Conservation (phyloP, 371 early-diverging fungal genomes). For the Cokeromyces recurvatus region DNA sequence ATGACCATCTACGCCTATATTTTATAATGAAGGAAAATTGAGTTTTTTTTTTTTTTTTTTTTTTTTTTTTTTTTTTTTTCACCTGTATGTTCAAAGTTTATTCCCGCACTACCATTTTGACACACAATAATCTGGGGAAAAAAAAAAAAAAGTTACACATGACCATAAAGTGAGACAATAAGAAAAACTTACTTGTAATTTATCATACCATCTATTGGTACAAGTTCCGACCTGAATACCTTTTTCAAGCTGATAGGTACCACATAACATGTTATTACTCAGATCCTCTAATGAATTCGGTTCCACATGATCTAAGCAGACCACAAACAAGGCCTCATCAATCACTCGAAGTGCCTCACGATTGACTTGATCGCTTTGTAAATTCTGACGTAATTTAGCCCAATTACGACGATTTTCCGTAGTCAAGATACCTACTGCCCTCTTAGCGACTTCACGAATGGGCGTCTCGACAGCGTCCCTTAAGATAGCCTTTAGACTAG, state of each 20-base stretch:
- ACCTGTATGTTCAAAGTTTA: constrained; percentile 61
- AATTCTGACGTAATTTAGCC: constrained; percentile 49
- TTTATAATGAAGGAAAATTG: neutral
- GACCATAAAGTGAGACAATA: neutral
- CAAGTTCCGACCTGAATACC: constrained; percentile 58
- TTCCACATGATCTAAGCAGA: constrained; percentile 73
- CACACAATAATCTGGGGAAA: constrained; percentile 49
- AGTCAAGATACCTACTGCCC: constrained; percentile 63
- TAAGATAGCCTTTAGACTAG: constrained; percentile 40
- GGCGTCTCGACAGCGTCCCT: constrained; percentile 35
- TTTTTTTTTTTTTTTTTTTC: constrained; percentile 13
- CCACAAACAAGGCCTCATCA: constrained; percentile 73
- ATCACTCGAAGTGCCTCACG: constrained; percentile 54
- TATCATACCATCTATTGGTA: constrained; percentile 59
- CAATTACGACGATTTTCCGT: constrained; percentile 71
- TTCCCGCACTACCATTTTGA: constrained; percentile 57
- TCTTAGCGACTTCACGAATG: constrained; percentile 37
- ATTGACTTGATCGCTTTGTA: constrained; percentile 48
- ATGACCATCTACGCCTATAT: constrained; percentile 54
- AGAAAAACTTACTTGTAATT: constrained; percentile 46
- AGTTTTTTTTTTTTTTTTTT: neutral
- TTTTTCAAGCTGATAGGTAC: constrained; percentile 46
- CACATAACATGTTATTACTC: constrained; percentile 55
- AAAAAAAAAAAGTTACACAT: neutral
- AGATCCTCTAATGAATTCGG: constrained; percentile 42